Conservation (phyloP, 1,284 basidiomycete genomes). For the Trichosporon coremiiforme region DNA sequence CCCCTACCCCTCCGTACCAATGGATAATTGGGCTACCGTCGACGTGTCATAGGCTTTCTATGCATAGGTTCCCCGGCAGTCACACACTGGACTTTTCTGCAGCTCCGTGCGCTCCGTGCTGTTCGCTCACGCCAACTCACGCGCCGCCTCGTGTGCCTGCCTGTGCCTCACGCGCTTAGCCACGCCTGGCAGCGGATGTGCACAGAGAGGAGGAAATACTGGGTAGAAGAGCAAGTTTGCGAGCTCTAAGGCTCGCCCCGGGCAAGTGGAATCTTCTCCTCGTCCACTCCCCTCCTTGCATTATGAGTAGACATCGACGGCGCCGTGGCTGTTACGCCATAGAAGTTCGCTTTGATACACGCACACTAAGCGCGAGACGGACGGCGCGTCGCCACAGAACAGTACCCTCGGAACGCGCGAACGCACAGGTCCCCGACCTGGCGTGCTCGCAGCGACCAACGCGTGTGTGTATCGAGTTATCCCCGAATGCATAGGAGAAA, state of each 20-base stretch:
- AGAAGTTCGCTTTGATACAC: no score
- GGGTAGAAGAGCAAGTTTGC: neutral
- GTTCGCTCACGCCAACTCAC: neutral
- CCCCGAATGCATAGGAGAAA: no score
- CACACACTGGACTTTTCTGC: neutral
- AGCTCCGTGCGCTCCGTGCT: neutral
- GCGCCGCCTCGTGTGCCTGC: neutral
- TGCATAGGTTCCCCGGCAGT: neutral
- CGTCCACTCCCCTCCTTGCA: no score
- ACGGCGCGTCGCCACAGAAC: no score
- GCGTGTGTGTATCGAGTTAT: no score
- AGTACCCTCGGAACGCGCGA: no score
- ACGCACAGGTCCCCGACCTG: no score
- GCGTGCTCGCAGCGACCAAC: no score
- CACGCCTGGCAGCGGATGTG: neutral
- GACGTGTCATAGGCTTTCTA: neutral
- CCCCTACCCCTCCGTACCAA: neutral
- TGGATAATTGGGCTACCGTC: neutral
- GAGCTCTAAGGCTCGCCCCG: neutral
- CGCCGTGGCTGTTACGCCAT: no score
- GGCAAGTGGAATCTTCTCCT: no score
- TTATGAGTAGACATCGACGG: no score
- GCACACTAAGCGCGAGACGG: no score
- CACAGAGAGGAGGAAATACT: neutral
- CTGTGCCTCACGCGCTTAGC: neutral